Conservation (phyloP, 2,329 filamentous ascomycete genomes). For the Ophiostoma ulmi region DNA sequence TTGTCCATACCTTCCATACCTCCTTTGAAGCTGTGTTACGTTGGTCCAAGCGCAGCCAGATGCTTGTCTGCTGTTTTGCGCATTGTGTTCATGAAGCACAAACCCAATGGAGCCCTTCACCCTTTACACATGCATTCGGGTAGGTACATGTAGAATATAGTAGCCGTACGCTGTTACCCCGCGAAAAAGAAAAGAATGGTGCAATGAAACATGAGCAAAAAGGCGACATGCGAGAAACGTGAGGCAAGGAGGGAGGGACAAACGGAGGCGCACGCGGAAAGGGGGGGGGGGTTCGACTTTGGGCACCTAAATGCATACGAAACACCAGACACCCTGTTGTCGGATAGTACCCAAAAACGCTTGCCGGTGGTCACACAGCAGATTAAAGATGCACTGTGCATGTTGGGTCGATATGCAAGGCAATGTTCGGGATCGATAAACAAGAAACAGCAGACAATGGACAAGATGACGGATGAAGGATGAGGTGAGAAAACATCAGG, state of each 20-base stretch:
- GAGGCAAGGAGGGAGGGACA: neutral
- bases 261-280: neutral
- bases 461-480: neutral
- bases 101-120: neutral
- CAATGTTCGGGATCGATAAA: neutral
- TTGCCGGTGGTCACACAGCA: constrained; percentile 8
- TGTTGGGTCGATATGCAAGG: neutral
- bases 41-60: neutral
- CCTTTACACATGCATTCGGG: neutral
- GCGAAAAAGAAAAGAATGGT: neutral
- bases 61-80: neutral
- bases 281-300: neutral
- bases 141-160: neutral
- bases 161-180: constrained; percentile 2
- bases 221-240: neutral
- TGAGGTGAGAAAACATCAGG: neutral
- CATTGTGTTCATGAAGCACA: neutral
- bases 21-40: neutral
- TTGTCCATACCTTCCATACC: neutral
- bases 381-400: neutral
- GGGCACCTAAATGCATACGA: neutral
- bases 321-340: neutral
- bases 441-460: neutral
- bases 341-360: neutral
- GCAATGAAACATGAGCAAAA: neutral